Base-by-base conservation (phyloP, 176 grass and related monocot genomes). In the Raddia guianensis region DNA sequence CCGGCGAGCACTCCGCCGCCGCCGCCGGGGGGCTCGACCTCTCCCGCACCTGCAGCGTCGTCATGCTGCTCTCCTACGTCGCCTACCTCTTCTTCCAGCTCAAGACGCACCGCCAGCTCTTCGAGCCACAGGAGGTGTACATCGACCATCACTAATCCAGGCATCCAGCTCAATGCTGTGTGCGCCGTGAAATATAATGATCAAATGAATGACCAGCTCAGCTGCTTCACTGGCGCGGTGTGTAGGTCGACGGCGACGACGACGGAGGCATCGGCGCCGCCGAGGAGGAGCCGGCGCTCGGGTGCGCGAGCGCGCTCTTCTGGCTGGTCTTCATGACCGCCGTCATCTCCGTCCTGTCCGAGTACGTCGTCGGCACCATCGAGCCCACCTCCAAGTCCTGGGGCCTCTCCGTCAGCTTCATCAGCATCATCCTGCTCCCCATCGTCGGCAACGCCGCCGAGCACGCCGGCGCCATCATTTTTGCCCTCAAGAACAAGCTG, bases 51-150 rank as follows among this genome's bases (percentile, higher is more conserved):
- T 93, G 90, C 86, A 90, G 96, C 82, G 74, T 95, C 58, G 53
- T 93, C 82, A 95, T 99, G 96, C 91, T 99, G 21, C 47, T 91
- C 10, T 89, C 90, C 58, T 99, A 99, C 66, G 86, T 85, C 12
- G 86, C 87, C 10, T 94, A 95, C 81, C 92, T 99, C 58, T 93
- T 99, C 70, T 99, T 99, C 86, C 96, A 99, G 82, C 86, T 99
- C 49, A 99, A 93, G 90, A 95, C 96, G 51, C 90, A 99, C 74
- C 62, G 86, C 68, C 92, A 91, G 88, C 81, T 95, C 35, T 99
- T 99, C 49, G 90, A 99, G 34, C 71, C 88, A 21, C 86, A 89
- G 82, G 86, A 93, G 56, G 90, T 92, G 10, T 21, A 48, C n/a
- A 46, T 62, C 33, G 27, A 27, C 5, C 10, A 5, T 5, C 13